Evolutionary conservation across 225 moss, liverwort and hornwort species (phyloP), one percentile per base, ranked within the genome.

Genomic region (Polytrichum commune): DNA sequence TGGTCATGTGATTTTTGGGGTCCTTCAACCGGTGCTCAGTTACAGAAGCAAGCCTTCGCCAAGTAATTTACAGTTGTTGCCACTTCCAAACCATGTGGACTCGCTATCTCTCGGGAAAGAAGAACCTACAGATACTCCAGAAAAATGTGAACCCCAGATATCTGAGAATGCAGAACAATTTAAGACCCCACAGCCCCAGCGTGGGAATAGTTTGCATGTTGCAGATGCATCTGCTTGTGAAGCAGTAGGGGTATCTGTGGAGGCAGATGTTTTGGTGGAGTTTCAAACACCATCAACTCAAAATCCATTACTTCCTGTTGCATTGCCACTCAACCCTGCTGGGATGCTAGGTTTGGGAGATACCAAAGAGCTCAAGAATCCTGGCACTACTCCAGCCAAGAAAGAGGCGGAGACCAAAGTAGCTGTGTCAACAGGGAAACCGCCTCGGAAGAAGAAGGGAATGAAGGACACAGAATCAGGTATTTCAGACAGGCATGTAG

Each of bases 281-380:
- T 75, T 72, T 70, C 72, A 75, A 64, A 71, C 70, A 60, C 76
- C 71, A 28, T 38, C 71, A 29, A 67, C 74, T 72, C 72, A 20
- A 60, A 29, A 28, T 60, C 64, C 79, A 26, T 32, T 54, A 27
- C 54, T 58, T 63, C 73, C 58, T 53, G 65, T 56, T 54, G 73
- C 7, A 13, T 29, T 78, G 58, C 67, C 57, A 29, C 63, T 64
- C 27, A 29, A 35, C 35, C 16, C 5, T 54, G 29, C 71, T 2
- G 55, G 72, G 54, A 58, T 29, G 30, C 26, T 55, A 28, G 70
- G 35, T 65, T 78, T 68, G 60, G 72, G 61, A 69, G 75, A 78
- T 68, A 68, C 74, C 27, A 79, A 71, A 30, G 71, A 66, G 71
- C 55, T 58, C 56, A 53, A 72, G 74, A 75, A 18, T 54, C 38